Base-by-base conservation (phyloP, 306 rosid genomes). In the Notholithocarpus densiflorus region DNA sequence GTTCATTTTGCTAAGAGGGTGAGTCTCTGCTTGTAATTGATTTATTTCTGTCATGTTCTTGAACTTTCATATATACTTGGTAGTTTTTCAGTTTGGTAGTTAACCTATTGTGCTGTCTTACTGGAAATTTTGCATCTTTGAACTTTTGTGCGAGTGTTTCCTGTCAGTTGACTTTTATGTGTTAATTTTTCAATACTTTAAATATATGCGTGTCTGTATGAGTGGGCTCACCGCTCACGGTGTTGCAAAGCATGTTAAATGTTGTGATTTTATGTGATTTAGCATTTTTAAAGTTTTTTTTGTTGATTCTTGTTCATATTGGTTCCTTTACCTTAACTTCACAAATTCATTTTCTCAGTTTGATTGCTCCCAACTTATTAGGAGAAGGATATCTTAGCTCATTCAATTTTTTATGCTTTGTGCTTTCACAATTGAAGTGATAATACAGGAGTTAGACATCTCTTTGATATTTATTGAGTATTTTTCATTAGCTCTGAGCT, bases 1-100 rank as follows among this genome's bases (percentile, higher is more conserved):
- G 61, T 59, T 59, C 87, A 83, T 75, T 93, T 91, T 86, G 82
- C 97, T 56, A 81, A 90, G 82, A 87, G 96, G 93, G 99, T 96
- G 81, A 88, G 96, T 77, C 21, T 79, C 80, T 71, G 59, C 54
- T 81, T 55, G 51, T 79, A 23, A 45, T 75, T 87, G 52, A 10
- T 62, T 68, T 68, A n/a, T 68, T 18, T 68, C 24, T n/a, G 7
- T 48, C 5, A 21, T 59, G 23, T 37, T 81, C 23, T 62, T 14
- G 31, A 75, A 40, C 64, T 59, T 75, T 37, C 61, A 75, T 68
- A 64, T 70, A 20, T 76, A 20, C 29, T 80, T 6, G 2, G 11
- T 12, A 48, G 40, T 56, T 48, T 45, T 68, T 75, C 54, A 8
- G 19, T 9, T 18, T 68, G 24, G 37, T 59, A 59, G 23, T 59